Evolutionary conservation across 805 yeast species (phyloP), one percentile per base, ranked within the genome.

Genomic region (Henningerozyma blattae): DNA sequence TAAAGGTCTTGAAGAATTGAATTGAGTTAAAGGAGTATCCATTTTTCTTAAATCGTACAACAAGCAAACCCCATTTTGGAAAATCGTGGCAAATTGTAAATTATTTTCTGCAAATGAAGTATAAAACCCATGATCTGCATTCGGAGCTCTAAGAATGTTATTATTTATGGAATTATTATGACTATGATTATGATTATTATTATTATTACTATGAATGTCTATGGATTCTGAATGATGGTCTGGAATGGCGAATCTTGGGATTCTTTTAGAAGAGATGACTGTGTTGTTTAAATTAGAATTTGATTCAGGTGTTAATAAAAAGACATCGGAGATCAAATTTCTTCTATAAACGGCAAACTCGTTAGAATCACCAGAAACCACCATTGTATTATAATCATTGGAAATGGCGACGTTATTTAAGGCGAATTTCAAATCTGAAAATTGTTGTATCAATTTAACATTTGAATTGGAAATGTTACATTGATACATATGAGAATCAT

Each of bases 61-160:
- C 41, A 76, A 63, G 39, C 89, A 76, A 15, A 72, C 61, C 5
- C 97, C 97, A 50, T 82, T 86, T 56, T 87, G 95, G 53, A 85
- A 85, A 17, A 86, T 77, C 0, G 82, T 75, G 1, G 91, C 76
- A 51, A 87, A 80, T 41, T 75, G 67, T 34, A 65, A 45, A 15
- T 89, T 94, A 30, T 83, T 76, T n/a, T 77, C 70, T 39, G 78
- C 77, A 59, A 77, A 86, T 19, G 80, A 71, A 1, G 83, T 75
- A 4, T 94, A 86, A 50, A 86, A 83, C 3, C 95, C 95, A 30
- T 79, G 71, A 44, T 82, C 94, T 37, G 79, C 75, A 2, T 62
- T 54, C 18, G 50, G 41, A 0, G 89, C 76, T 36, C 62, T 65
- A 34, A 74, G 63, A 2, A 71, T 59, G 31, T 56, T 57, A 30